A percentile compares a stretch with the other conserved stretches of the same genome.
Evolutionary conservation across 495 filamentous ascomycete genomes (phyloP).

Genomic region (Entonaema liquescens): DNA sequence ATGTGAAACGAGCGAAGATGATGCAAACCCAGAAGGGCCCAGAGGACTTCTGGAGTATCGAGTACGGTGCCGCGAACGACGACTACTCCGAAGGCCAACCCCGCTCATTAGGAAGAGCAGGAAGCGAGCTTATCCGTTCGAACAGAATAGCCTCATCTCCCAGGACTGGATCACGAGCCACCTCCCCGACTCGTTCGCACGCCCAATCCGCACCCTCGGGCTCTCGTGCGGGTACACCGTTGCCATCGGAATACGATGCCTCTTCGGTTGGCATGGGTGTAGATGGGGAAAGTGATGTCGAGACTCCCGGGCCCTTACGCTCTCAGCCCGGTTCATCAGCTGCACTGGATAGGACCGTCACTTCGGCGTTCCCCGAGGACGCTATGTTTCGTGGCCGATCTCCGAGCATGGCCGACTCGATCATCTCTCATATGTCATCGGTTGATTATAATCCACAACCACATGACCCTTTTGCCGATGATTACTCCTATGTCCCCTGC

Average conservation of each 20-base stretch:
- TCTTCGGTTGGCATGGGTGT: conserved; percentile 38
- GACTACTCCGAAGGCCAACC: conserved; percentile 55
- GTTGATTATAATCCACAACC: conserved; percentile 58
- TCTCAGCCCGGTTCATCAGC: conserved; percentile 60
- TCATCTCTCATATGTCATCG: conserved; percentile 68
- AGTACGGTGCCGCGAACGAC: conserved; percentile 76
- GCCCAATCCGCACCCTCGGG: conserved; percentile 55
- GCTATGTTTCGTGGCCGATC: conserved; percentile 59
- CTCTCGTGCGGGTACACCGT: conserved; percentile 54
- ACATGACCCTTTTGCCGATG: conserved; percentile 74
- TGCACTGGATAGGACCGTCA: conserved; percentile 79
- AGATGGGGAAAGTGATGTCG: conserved; percentile 55
- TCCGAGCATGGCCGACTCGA: conserved; percentile 68
- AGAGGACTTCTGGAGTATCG: conserved; percentile 78
- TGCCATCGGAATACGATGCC: conserved; percentile 55
- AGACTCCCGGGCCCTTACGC: conserved; percentile 53
- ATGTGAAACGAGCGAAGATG: conserved; percentile 60
- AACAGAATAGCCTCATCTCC: conserved; percentile 41
- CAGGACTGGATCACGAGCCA: conserved; percentile 48
- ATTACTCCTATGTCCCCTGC: conserved; percentile 89
- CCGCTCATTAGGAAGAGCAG: conserved; percentile 48
- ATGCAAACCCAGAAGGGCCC: conserved; percentile 52
- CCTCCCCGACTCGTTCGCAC: conserved; percentile 57
- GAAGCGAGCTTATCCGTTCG: conserved; percentile 30
- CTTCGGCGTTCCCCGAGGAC: conserved; percentile 72